Evolutionary conservation across 2,329 filamentous ascomycete genomes (phyloP).

Genomic region (Talaromyces sp.): DNA sequence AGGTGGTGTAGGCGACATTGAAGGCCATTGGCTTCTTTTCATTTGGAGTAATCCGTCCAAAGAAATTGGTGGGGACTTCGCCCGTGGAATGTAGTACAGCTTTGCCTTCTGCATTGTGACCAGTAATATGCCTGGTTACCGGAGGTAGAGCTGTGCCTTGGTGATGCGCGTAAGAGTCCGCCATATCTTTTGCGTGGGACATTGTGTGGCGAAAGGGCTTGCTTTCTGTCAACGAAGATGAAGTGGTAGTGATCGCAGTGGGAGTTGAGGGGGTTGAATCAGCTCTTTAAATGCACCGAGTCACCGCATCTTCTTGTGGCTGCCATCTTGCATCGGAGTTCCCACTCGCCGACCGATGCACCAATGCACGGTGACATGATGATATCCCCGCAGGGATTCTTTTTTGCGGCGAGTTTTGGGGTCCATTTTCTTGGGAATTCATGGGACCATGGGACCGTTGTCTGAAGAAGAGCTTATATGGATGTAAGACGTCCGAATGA

Average conservation of each 20-base stretch:
- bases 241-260: no score
- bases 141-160: slow-evolving; percentile 32
- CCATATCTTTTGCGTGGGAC: slow-evolving; percentile 18
- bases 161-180: background rate
- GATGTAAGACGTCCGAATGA: no score
- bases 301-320: no score
- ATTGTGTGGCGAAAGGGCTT: no score
- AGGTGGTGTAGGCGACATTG: slow-evolving; percentile 46
- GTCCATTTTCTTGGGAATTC: no score
- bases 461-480: no score
- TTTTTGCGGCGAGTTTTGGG: background rate
- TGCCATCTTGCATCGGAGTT: no score
- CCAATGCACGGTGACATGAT: background rate
- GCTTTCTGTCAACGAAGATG: no score
- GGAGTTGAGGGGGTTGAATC: no score
- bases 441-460: no score
- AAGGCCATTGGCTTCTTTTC: slow-evolving; percentile 40
- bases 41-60: slow-evolving; percentile 29
- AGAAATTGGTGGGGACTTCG: slow-evolving; percentile 18
- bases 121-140: slow-evolving; percentile 41
- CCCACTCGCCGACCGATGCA: no score
- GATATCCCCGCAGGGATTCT: background rate
- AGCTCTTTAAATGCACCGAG: no score
- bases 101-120: slow-evolving; percentile 38
- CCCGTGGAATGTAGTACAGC: slow-evolving; percentile 39